phyloP scores from a whole-genome alignment of 352 stramenopile species.

The Elongisporangium senticosum region DNA sequence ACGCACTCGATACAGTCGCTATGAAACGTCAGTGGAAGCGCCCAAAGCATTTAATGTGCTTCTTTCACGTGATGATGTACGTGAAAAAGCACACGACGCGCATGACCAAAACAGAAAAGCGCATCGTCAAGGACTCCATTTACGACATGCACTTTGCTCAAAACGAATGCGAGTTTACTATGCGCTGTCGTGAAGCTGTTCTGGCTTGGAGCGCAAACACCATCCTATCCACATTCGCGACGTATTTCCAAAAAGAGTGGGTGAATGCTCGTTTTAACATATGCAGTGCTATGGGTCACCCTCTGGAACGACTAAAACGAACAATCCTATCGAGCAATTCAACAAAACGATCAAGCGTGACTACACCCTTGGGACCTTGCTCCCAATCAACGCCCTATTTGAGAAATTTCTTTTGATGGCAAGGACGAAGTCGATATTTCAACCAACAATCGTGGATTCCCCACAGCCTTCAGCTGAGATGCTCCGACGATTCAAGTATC shows the following conservation, averaged over 20 bases:
- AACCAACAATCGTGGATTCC: no score
- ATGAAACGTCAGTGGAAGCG: not conserved
- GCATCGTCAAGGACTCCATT: constrained; percentile 6
- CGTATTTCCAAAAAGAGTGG: constrained; percentile 4
- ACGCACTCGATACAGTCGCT: constrained; percentile 5
- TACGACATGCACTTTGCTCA: constrained; percentile 9
- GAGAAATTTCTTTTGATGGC: no score
- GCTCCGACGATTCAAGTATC: no score
- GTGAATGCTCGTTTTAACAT: constrained; percentile 1
- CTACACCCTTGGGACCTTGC: constrained; percentile 6
- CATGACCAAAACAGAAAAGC: not conserved
- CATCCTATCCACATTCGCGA: no score
- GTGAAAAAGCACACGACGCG: constrained; percentile 7
- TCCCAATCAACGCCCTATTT: no score
- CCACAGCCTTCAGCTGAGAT: no score
- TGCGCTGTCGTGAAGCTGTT: no score
- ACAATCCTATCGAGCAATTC: constrained; percentile 20
- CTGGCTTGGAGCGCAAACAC: no score
- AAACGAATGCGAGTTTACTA: not conserved
- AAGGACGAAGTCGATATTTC: no score
- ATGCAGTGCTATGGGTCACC: constrained; percentile 12
- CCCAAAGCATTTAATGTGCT: constrained; percentile 10
- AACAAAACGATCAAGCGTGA: constrained; percentile 18
- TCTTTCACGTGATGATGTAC: constrained; percentile 15
- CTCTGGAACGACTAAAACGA: constrained; percentile 11